Evolutionary conservation across 768 basidiomycete species (phyloP), one percentile per base, ranked within the genome.

Genomic region (Podaxis sp.): DNA sequence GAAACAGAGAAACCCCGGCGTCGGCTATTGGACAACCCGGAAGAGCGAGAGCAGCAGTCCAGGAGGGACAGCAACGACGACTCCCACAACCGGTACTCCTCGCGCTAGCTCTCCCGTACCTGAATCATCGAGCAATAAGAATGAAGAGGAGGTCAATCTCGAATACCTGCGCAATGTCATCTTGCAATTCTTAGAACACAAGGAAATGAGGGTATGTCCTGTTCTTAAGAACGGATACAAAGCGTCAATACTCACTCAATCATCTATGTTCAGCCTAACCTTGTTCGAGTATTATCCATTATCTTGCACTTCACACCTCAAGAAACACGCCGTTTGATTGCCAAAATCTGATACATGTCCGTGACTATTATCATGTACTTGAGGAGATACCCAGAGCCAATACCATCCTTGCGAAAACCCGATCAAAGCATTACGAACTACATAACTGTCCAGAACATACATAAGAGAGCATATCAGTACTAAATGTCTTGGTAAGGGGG

Each of bases 111-210:
- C 80, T 3, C 81, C 82, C 44, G 70, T 68, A 30, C 73, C 78
- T 13, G 67, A 65, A 28, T 66, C 72, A 5, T 30, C 66, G 2
- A 69, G 78, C 2, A 66, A 66, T 10, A 82, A 78, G 59, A 84
- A 84, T 11, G 95, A 98, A 49, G 96, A 96, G 71, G 96, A 96
- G 65, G 85, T 99, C 59, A 99, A 96, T 70, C 78, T 96, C 7
- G 97, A 99, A 76, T 99, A 99, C 75, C 75, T 99, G 51, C 83
- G 97, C 62, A 99, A 99, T 73, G 91, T 99, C 36, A 94, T 99
- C 61, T 74, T 99, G 51, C 97, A 99, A 73, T 99, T 99, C 78
- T 80, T 99, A 55, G 97, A 99, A 72, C 93, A 98, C 77, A 95
- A 96, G 73, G 95, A 99, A 74, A 98, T 98, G 95, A 84, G 97